Conservation (phyloP, 2,329 filamentous ascomycete species). For the Botrytis pseudocinerea region DNA sequence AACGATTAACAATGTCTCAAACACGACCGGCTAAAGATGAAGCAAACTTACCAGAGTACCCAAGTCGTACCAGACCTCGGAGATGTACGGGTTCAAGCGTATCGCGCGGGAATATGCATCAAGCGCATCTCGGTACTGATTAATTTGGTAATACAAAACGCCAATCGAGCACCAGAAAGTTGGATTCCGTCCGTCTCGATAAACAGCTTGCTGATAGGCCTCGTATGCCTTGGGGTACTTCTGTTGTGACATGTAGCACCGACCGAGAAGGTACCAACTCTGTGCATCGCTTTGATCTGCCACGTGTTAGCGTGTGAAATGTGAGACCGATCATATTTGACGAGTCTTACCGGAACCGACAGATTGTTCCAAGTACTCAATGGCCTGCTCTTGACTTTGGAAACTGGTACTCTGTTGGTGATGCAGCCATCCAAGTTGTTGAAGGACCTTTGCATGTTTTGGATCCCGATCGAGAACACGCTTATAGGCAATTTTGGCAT, state of each 20-base stretch:
- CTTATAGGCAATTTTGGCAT: slow-evolving; percentile 87
- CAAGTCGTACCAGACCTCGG: slow-evolving; percentile 98
- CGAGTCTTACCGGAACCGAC: slow-evolving; percentile 76
- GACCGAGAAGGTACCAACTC: slow-evolving; percentile 96
- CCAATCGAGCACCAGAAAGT: slow-evolving; percentile 99
- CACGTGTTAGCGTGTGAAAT: slow-evolving; percentile 41
- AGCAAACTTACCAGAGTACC: slow-evolving; percentile 78
- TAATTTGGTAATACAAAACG: slow-evolving; percentile 98
- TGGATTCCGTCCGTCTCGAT: slow-evolving; percentile 94
- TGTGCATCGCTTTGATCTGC: slow-evolving; percentile 91
- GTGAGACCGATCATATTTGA: slow-evolving; percentile 30
- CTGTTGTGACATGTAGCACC: slow-evolving; percentile 99
- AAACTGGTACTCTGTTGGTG: slow-evolving; percentile 94
- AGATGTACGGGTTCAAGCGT: slow-evolving; percentile 95
- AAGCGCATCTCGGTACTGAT: slow-evolving; percentile 96
- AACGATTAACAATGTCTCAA: slow-evolving; percentile 33
- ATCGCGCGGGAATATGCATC: slow-evolving; percentile 98
- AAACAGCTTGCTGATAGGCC: slow-evolving; percentile 97
- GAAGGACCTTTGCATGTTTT: slow-evolving; percentile 95
- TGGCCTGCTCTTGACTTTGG: slow-evolving; percentile 89
- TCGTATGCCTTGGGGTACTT: slow-evolving; percentile 99
- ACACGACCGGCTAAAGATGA: slow-evolving; percentile 28
- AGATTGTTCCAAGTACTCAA: slow-evolving; percentile 96
- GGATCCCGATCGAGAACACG: slow-evolving; percentile 92
- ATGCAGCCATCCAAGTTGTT: slow-evolving; percentile 96